Percentiles rank a stretch among this genome's conserved stretches.
phyloP scores from a whole-genome alignment of 148 eudicot species.

The Rhododendron molle region DNA sequence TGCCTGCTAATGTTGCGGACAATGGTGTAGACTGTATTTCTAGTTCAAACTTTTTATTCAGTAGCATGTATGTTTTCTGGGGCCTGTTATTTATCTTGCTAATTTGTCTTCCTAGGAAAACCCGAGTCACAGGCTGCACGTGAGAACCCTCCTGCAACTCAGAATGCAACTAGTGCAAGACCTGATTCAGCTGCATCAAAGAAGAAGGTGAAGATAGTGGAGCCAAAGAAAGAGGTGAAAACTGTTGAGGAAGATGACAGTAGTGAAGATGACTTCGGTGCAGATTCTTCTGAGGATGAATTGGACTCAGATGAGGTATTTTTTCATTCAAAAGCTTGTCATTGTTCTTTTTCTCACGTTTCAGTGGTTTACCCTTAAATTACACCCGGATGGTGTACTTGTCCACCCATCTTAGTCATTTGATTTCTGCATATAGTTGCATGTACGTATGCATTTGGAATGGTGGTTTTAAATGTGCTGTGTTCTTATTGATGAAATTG shows the following conservation, averaged over 20 bases:
- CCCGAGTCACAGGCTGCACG: constrained; percentile 18
- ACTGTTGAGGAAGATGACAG: constrained; percentile 31
- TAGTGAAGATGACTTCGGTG: constrained; percentile 28
- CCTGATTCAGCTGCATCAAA: constrained; percentile 35
- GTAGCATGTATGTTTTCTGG: neutral
- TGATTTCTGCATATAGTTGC: neutral
- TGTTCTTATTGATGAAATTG: neutral
- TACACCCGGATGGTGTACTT: neutral
- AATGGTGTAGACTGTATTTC: constrained; percentile 22
- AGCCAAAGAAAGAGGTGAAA: constrained; percentile 40
- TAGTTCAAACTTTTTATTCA: neutral
- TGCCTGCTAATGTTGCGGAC: constrained; percentile 17
- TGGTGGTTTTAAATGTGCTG: neutral
- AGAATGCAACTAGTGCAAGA: constrained; percentile 27
- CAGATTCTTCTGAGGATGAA: constrained; percentile 29
- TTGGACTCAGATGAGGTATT: constrained; percentile 45
- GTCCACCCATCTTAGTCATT: neutral
- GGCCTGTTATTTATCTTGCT: neutral
- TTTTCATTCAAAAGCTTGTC: neutral
- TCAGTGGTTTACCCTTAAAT: neutral
- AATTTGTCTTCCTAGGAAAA: constrained; percentile 26
- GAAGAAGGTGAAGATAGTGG: constrained; percentile 54
- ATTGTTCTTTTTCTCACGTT: neutral
- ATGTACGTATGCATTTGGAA: neutral
- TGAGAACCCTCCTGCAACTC: constrained; percentile 27